These are phyloP conservation scores for Dactylella cylindrospora DNA, from an alignment of 2,329 filamentous ascomycete species.

Conservation along the genomic window DNA sequence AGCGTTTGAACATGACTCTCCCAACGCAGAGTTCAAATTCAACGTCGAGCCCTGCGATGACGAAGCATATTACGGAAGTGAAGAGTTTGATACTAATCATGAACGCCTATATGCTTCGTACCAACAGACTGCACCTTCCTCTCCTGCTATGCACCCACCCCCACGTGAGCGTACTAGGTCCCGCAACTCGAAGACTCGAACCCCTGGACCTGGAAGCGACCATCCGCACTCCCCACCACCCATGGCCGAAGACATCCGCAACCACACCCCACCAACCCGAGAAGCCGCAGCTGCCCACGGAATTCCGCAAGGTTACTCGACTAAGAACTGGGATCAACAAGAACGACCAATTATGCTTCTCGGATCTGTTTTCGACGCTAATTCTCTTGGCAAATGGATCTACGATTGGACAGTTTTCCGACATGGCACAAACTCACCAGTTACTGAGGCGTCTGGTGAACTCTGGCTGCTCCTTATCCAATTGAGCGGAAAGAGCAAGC, in stretches of 20 bases:
- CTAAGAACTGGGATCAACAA: conserved; percentile 96
- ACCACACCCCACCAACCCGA: conserved; percentile 36
- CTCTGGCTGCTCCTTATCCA: conserved; percentile 95
- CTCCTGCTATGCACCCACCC: conserved; percentile 36
- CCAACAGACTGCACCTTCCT: conserved; percentile 37
- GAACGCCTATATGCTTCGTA: conserved; percentile 43
- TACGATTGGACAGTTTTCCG: conserved; percentile 98
- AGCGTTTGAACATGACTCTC: conserved; percentile 42
- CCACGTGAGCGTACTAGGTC: conserved; percentile 29
- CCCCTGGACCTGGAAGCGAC: conserved; percentile 38
- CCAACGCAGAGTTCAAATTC: conserved; percentile 44
- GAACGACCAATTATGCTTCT: conserved; percentile 92
- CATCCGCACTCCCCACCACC: conserved; percentile 40
- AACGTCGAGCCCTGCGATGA: conserved; percentile 34
- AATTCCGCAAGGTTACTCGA: conserved; percentile 86
- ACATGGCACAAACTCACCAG: conserved; percentile 76
- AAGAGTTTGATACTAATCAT: conserved; percentile 43
- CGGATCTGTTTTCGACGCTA: conserved; percentile 94
- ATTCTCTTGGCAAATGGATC: conserved; percentile 98
- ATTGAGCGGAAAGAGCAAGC: conserved; percentile 88
- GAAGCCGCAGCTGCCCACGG: conserved; percentile 64
- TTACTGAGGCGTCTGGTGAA: conserved; percentile 88
- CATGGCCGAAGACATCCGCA: conserved; percentile 38
- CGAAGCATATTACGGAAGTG: conserved; percentile 39
- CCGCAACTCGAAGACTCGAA: conserved; percentile 34